Evolutionary conservation across 2,329 filamentous ascomycete genomes (phyloP).

Genomic region (Trichoderma endophyticum): DNA sequence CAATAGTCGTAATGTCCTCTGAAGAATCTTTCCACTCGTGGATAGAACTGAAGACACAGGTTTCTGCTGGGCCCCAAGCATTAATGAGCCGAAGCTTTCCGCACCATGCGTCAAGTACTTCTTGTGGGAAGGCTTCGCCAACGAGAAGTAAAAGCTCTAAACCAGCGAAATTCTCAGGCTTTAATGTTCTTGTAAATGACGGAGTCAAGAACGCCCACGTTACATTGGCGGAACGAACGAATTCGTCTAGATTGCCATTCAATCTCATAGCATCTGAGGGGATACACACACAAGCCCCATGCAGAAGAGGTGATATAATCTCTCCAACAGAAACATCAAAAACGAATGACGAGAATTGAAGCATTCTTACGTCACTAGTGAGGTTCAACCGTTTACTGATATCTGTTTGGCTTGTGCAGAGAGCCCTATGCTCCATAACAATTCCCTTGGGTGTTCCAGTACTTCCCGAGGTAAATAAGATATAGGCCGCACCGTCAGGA

Average conservation of each 20-base stretch:
- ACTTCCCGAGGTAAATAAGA: constrained; percentile 15
- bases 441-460: constrained; percentile 15
- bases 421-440: constrained; percentile 5
- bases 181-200: neutral
- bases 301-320: constrained; percentile 15
- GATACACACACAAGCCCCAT: constrained; percentile 19
- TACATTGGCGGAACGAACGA: neutral
- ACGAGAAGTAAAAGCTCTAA: neutral
- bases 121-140: constrained; percentile 1
- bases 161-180: neutral
- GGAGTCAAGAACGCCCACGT: constrained; percentile 9
- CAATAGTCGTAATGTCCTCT: neutral
- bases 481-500: neutral
- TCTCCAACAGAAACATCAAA: constrained; percentile 21
- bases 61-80: constrained; percentile 16
- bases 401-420: neutral
- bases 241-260: neutral
- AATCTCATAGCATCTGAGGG: constrained; percentile 11
- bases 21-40: constrained; percentile 5
- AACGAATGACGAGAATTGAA: constrained; percentile 22
- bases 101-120: constrained; percentile 3
- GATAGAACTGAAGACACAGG: constrained; percentile 1
- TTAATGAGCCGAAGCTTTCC: constrained; percentile 11
- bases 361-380: neutral
- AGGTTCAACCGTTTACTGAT: neutral